These are phyloP conservation scores for Populus ilicifolia DNA, from an alignment of 345 rosid genomes.

Conservation along the genomic window DNA sequence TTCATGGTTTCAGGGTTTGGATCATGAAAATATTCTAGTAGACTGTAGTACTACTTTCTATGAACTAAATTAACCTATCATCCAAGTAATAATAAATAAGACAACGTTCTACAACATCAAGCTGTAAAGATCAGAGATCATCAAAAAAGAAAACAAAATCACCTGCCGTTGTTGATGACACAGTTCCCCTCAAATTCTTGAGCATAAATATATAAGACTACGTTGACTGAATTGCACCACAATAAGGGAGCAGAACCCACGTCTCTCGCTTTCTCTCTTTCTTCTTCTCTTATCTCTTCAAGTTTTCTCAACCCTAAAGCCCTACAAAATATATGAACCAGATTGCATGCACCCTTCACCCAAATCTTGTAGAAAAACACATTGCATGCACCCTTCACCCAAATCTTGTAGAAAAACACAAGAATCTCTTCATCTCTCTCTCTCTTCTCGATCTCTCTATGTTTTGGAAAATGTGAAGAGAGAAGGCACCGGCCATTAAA, in stretches of 20 bases:
- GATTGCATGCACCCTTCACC: background rate
- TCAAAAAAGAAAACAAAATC: conserved; percentile 6
- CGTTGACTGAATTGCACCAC: conserved; percentile 49
- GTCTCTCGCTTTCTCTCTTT: conserved; percentile 38
- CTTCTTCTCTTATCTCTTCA: conserved; percentile 5
- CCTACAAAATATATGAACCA: background rate
- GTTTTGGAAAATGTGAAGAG: conserved; percentile 17
- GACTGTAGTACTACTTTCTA: background rate
- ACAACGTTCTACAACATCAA: background rate
- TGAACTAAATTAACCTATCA: conserved; percentile 13
- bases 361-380: background rate
- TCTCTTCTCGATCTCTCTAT: background rate
- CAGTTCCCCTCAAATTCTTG: conserved; percentile 45
- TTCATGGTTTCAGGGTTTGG: conserved; percentile 30
- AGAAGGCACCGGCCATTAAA: conserved; percentile 36
- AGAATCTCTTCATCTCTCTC: background rate
- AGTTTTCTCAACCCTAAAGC: conserved; percentile 11
- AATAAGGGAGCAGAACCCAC: conserved; percentile 52
- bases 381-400: background rate
- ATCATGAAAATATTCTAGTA: conserved; percentile 18
- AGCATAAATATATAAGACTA: conserved; percentile 29
- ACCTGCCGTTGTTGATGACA: conserved; percentile 40
- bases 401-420: background rate
- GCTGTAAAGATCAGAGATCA: background rate
- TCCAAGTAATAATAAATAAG: conserved; percentile 10